Base-by-base conservation (phyloP, 2,329 filamentous ascomycete genomes). In the Rhynchosporium graminicola region DNA sequence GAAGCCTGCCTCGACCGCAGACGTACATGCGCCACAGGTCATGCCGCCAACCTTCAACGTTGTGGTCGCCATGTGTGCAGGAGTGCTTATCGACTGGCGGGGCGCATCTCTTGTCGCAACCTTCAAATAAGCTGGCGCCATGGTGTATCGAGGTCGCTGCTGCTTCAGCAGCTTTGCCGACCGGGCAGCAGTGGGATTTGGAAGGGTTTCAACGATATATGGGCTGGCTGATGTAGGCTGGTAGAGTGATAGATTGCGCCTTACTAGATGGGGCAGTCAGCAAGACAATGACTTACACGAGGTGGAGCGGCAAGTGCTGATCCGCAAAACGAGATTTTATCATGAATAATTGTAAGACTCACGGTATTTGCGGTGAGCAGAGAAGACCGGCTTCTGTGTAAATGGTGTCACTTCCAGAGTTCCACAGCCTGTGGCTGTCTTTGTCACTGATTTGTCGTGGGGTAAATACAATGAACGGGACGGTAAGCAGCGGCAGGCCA, bases 1-100 rank as follows among this genome's bases (percentile, higher is more conserved):
- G 78, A 99, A 96, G 68, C 90, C 95, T 63, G 89, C 86, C 81
- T 98, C 94, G 70, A 99, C 89, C n/a, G 95, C 89, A 50, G 93
- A 96, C 33, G 94, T 97, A 76, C 95, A 99, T 70, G 94, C 89
- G 74, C 94, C 93, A 78, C 95, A 99, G 67, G 87, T 89, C 87
- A 89, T 99, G 70, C 95, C 95, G 69, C 90, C 92, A 46, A 99
- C 89, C 72, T 89, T 91, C 64, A 99, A 79, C 26, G 93, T 97
- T 38, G 95, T 98, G 12, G 91, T 96, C 45, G 91, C 91, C 86
- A 96, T 89, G 74, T 88, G 86, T 64, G 74, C 69, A 28, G 69
- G 67, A n/a, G 68, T 65, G 6, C 48, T 63, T 33, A 67, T 46
- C 28, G 64, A 60, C 20, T 64, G 61, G 33, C 60, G 58, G n/a